phyloP scores from a whole-genome alignment of 208 protist species.

The Jaenimonas drosophilae region DNA sequence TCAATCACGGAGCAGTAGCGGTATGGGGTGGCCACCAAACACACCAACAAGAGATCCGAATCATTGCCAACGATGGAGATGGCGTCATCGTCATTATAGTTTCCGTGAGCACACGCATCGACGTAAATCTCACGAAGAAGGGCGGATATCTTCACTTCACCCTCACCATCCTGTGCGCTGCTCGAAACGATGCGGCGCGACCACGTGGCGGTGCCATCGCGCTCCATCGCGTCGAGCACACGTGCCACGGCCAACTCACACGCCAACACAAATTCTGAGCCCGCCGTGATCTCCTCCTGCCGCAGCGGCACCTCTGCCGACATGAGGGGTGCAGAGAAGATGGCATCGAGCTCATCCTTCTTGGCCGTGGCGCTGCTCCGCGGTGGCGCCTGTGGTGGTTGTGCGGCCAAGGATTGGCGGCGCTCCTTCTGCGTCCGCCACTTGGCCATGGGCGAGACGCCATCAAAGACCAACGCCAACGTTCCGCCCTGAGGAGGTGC shows the following conservation, averaged over 20 bases:
- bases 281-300: conserved; percentile 53
- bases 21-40: conserved; percentile 57
- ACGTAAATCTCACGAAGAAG: conserved; percentile 34
- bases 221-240: no score
- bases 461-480: conserved; percentile 67
- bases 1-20: conserved; percentile 39
- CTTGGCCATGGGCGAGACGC: conserved; percentile 63
- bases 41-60: conserved; percentile 69
- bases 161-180: conserved; percentile 55
- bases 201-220: conserved; percentile 7
- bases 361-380: background rate
- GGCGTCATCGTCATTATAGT: conserved; percentile 43
- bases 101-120: conserved; percentile 8
- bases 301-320: conserved; percentile 22
- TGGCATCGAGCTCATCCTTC: background rate
- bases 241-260: conserved; percentile 41
- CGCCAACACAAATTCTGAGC: conserved; percentile 62
- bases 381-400: conserved; percentile 1
- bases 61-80: conserved; percentile 71
- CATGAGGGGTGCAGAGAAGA: conserved; percentile 35
- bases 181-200: conserved; percentile 15
- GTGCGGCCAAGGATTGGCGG: conserved; percentile 10
- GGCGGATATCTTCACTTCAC: conserved; percentile 75
- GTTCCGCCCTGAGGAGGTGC: conserved; percentile 28
- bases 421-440: conserved; percentile 56